A percentile compares a stretch with the other conserved stretches of the same genome.
These are phyloP conservation scores for Neofusicoccum parvum DNA, from an alignment of 2,329 filamentous ascomycete species.

Conservation along the genomic window DNA sequence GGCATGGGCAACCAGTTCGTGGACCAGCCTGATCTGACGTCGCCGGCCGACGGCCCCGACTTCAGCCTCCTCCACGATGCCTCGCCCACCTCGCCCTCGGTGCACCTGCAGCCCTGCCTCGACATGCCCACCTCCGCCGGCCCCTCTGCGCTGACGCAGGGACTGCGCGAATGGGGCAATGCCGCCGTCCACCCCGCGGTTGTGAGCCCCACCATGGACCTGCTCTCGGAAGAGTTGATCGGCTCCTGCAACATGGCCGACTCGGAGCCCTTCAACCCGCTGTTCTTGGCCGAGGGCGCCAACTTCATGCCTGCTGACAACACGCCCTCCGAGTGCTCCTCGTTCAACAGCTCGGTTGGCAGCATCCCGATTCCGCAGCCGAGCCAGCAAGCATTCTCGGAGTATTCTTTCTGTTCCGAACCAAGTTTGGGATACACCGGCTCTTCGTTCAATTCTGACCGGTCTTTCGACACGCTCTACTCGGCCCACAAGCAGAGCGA, in stretches of 20 bases:
- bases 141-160: conserved; percentile 3
- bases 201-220: not conserved
- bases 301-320: not conserved
- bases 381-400: not conserved
- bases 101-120: not conserved
- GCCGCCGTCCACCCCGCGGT: not conserved
- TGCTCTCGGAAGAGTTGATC: not conserved
- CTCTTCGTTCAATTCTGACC: conserved; percentile 16
- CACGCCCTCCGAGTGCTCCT: not conserved
- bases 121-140: not conserved
- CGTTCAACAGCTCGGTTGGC: conserved; percentile 5
- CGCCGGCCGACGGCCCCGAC: not conserved
- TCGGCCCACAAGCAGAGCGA: conserved; percentile 1
- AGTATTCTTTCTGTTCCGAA: conserved; percentile 13
- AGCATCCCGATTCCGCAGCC: conserved; percentile 18
- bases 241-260: not conserved
- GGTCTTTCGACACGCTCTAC: not conserved
- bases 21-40: not conserved
- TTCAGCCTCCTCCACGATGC: conserved; percentile 12
- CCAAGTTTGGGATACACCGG: conserved; percentile 16
- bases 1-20: conserved; percentile 1
- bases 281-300: not conserved
- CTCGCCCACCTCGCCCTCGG: not conserved
- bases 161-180: conserved; percentile 1
- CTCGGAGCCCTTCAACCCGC: conserved; percentile 9